Base-by-base conservation (phyloP, 306 rosid genomes). In the Cucumis cinereus region DNA sequence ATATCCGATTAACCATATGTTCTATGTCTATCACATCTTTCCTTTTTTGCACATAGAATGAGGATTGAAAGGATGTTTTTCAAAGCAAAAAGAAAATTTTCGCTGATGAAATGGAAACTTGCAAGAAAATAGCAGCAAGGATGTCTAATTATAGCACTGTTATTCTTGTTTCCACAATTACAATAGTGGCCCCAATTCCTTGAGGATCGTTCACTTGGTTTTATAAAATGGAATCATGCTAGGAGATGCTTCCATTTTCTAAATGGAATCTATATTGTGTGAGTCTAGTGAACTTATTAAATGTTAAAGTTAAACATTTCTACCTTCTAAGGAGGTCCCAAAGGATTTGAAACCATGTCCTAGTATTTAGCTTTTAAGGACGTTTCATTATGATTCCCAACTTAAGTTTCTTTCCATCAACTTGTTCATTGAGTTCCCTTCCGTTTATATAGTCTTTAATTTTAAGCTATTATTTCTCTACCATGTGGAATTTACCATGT, bases 401-500 rank as follows among this genome's bases (percentile, higher is more conserved):
- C 7, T 57, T 57, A 57, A 1, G 33, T 10, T 56, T 20, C 22
- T 56, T 20, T 56, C 15, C 23, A 20, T 9, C 30, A 56, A 22
- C 30, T 56, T 23, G 4, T 20, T 22, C 19, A 2, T n/a, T 43
- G 33, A 41, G 55, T 41, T 41, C 49, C 74, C 74, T 40, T 40
- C 24, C 26, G 35, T 40, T 67, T 67, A 20, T 67, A 2, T 49
- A 67, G 28, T 20, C 12, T 19, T 64, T 64, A 9, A 8, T 63
- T 66, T 22, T 47, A 49, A 20, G 74, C 36, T 9, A 22, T 49
- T 49, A 20, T 76, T 59, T 28, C 40, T 9, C 35, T 77, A 24
- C 41, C 74, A 41, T 76, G 63, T 81, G 81, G 58, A 74, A 55
- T 82, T 82, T 50, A 73, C 54, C 77, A 70, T 84, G 49, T 89